Evolutionary conservation across 78 protist genomes (phyloP), one percentile per base, ranked within the genome.

Genomic region (Dictyostelium capitatum): DNA sequence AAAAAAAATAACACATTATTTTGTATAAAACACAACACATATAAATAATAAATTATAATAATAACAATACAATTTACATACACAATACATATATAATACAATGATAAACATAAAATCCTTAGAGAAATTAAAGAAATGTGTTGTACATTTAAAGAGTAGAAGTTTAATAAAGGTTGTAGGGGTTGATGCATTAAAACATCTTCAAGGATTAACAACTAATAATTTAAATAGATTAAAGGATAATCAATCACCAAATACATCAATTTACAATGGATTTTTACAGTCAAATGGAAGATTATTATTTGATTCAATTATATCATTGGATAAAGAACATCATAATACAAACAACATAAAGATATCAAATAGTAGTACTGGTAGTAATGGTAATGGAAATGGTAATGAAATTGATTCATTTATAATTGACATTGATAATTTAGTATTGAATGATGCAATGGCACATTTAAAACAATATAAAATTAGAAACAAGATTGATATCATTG

Each of bases 141-240:
- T 87, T 30, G 54, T 87, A 30, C 93, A 77, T 43, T 65, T 87
- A 48, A 82, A 69, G 4, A 51, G 69, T 23, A 87, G 93, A 87
- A 30, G 78, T 30, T 32, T 87, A 25, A 64, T 87, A 6, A 74
- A 51, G 20, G 93, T 87, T 2, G 62, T 57, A 3, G 93, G 93
- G 20, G 28, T 3, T 6, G 93, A 87, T 53, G 48, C 85, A 20
- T 57, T 87, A 9, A 87, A 87, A n/a, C 75, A 75, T 19, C 47
- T 87, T 1, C 83, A 87, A 32, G 93, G 93, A 30, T 77, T 87
- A 74, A 87, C 93, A 46, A 87, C 93, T n/a, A 87, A 87, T 30
- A 74, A 87, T 77, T 8, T 87, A 14, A 47, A 25, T 59, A 56
- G 93, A 64, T 43, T 87, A 23, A 78, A 37, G 17, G 93, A 87